These are phyloP conservation scores for Bryoerythrophyllum caledonicum DNA, from an alignment of 225 moss, liverwort and hornwort species.

Conservation along the genomic window DNA sequence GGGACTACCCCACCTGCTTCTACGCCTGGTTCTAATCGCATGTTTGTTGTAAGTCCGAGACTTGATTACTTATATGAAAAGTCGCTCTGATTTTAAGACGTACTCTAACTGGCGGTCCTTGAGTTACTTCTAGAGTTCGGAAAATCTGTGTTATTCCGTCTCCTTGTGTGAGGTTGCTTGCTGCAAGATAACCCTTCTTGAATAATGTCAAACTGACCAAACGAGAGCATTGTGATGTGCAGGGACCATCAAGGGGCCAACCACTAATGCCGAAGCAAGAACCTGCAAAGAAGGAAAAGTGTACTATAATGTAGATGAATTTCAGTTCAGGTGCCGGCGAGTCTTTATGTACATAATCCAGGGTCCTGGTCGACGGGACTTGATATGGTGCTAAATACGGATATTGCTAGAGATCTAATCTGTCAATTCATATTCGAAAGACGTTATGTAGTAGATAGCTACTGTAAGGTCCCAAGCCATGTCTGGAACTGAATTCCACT, in stretches of 20 bases:
- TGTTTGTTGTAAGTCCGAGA: constrained; percentile 53
- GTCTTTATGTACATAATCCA: constrained; percentile 54
- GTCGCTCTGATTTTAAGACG: constrained; percentile 4
- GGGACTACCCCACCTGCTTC: constrained; percentile 40
- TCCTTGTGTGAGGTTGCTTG: constrained; percentile 9
- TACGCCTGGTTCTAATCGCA: constrained; percentile 47
- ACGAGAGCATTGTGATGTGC: constrained; percentile 32
- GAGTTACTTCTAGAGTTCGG: neutral
- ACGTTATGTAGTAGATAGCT: constrained; percentile 27
- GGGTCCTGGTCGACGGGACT: constrained; percentile 46
- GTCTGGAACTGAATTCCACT: constrained; percentile 25
- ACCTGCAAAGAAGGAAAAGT: constrained; percentile 71
- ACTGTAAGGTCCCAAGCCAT: constrained; percentile 27
- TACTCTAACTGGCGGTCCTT: neutral
- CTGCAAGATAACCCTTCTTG: neutral
- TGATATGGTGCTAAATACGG: constrained; percentile 43
- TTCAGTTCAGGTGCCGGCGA: constrained; percentile 32
- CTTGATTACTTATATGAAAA: constrained; percentile 3
- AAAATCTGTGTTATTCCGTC: neutral
- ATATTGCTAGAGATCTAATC: constrained; percentile 28
- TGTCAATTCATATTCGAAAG: constrained; percentile 44
- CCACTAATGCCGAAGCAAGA: constrained; percentile 62
- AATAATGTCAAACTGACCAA: constrained; percentile 16
- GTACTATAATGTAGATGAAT: constrained; percentile 95
- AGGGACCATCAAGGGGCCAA: constrained; percentile 67